A percentile compares a stretch with the other conserved stretches of the same genome.
These are phyloP conservation scores for Schizosaccharomyces osmophilus DNA, from an alignment of 805 yeast species.

Conservation along the genomic window DNA sequence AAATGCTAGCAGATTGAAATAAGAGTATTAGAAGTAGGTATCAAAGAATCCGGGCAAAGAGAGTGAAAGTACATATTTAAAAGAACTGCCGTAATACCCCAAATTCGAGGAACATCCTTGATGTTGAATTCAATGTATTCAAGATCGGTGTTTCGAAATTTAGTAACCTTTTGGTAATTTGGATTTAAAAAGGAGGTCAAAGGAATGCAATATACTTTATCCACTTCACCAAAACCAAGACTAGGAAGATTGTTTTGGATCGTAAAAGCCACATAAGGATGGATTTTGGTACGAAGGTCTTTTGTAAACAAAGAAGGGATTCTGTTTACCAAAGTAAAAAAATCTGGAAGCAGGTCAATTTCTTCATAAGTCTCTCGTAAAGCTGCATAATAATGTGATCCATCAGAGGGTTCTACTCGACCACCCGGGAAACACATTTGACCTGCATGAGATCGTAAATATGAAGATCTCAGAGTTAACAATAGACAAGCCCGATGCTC, in stretches of 20 bases:
- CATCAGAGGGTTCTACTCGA: background rate
- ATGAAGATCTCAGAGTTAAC: background rate
- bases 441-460: background rate
- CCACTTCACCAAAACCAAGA: background rate
- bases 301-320: background rate
- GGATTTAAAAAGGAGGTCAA: background rate
- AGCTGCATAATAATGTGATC: background rate
- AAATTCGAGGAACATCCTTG: background rate
- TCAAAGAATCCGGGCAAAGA: background rate
- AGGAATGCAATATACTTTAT: background rate
- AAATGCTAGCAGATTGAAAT: no score
- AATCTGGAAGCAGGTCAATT: background rate
- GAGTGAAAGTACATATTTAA: background rate
- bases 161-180: background rate
- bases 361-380: background rate
- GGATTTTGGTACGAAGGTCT: background rate
- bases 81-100: background rate
- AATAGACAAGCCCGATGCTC: background rate
- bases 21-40: background rate
- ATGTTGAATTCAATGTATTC: background rate
- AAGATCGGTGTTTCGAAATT: background rate
- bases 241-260: background rate
- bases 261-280: background rate
- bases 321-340: background rate
- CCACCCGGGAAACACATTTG: conserved; percentile 1